A percentile compares a stretch with the other conserved stretches of the same genome.
Conservation (phyloP, 495 filamentous ascomycete species). For the Penicillium herquei region DNA sequence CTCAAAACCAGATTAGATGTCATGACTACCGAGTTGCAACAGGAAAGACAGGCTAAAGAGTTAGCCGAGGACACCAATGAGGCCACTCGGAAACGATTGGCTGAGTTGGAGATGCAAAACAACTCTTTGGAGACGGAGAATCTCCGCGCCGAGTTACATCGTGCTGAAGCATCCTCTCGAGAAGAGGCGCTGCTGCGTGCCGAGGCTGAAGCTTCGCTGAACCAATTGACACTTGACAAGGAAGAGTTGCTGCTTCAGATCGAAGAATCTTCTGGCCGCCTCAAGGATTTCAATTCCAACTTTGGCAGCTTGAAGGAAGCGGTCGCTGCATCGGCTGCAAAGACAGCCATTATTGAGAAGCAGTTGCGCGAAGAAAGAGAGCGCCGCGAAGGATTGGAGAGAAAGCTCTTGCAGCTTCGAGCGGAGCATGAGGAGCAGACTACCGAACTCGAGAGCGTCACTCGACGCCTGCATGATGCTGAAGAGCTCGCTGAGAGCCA, state of each 20-base stretch:
- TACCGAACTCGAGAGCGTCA: slow-evolving; percentile 73
- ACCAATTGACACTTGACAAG: slow-evolving; percentile 78
- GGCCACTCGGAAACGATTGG: slow-evolving; percentile 76
- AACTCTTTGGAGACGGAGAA: slow-evolving; percentile 80
- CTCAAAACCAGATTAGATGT: slow-evolving; percentile 67
- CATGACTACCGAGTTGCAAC: slow-evolving; percentile 65
- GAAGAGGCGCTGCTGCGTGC: slow-evolving; percentile 74
- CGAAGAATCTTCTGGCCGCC: slow-evolving; percentile 60
- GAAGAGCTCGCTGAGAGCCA: slow-evolving; percentile 90
- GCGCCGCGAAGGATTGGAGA: slow-evolving; percentile 72
- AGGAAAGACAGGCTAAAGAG: slow-evolving; percentile 75
- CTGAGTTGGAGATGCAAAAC: slow-evolving; percentile 82
- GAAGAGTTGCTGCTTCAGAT: slow-evolving; percentile 72
- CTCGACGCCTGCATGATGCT: slow-evolving; percentile 73
- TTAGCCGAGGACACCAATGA: slow-evolving; percentile 85
- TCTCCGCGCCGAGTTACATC: slow-evolving; percentile 79
- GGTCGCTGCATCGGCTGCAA: slow-evolving; percentile 72
- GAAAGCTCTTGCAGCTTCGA: slow-evolving; percentile 74
- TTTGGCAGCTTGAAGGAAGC: slow-evolving; percentile 76
- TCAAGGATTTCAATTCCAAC: slow-evolving; percentile 69
- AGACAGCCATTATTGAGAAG: slow-evolving; percentile 70
- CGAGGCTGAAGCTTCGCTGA: slow-evolving; percentile 71
- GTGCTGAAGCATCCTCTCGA: slow-evolving; percentile 66
- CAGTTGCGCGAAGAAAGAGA: slow-evolving; percentile 82
- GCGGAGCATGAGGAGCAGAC: slow-evolving; percentile 82